Base-by-base conservation (phyloP, 2,329 filamentous ascomycete species). In the Aspergillus thermomutatus region DNA sequence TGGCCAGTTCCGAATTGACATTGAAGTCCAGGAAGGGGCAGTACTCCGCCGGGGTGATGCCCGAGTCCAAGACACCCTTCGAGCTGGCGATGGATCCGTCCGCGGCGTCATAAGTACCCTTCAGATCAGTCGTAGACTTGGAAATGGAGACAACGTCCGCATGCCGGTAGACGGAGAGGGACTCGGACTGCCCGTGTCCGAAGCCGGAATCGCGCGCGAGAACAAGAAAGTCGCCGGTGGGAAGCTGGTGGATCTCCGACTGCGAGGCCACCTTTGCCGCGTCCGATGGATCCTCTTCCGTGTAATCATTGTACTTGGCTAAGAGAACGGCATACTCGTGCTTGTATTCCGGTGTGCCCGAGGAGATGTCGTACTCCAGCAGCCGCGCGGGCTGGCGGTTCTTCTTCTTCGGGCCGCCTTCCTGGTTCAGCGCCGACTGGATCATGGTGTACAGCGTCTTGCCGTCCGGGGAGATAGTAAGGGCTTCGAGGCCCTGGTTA, bases 401-500 rank as follows among this genome's bases (percentile, higher is more conserved):
- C 31, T 77, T 76, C 51, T 81, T 82, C 50, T 79, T 79, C 48
- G 79, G 72, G 9, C 83, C 84, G 47, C 86, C 86, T 60, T 87
- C 83, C 64, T 88, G 84, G 57, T 82, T 80, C 4, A 84, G 75
- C 0, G 87, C 86, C 1, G 83, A 85, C 68, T 92, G 88, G 23
- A 90, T 75, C 55, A 91, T 77, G 1, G 82, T 81, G 66, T 84
- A 90, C 10, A 91, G 75, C 1, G 78, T 83, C 59, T 83, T 84
- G 9, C 87, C 86, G 61, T 88, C 83, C 0, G 80, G 77, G 3
- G 82, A 84, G n/a, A 82, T 72, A 0, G 85, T 87, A 50, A 91
- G 72, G 0, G 85, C 87, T 71, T 91, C 88, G 50, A 91, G 83
- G n/a, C 88, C 88, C 68, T 90, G 87, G 70, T 91, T 91, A 70